These are phyloP conservation scores for Collybia sordida DNA, from an alignment of 768 basidiomycete genomes.

Conservation along the genomic window DNA sequence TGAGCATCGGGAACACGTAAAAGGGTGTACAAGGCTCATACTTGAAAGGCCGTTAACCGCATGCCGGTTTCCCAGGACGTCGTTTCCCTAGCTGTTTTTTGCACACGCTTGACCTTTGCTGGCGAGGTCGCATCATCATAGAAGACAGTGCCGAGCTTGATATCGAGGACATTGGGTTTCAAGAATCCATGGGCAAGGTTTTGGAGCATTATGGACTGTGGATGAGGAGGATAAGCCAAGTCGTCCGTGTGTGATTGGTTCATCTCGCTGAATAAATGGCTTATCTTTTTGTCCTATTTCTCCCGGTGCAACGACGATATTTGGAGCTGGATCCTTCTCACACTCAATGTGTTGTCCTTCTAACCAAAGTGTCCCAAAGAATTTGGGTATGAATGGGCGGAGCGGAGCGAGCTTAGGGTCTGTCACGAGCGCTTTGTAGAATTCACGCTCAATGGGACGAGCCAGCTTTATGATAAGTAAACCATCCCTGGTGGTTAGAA, in stretches of 20 bases:
- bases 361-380: constrained; percentile 75
- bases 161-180: constrained; percentile 86
- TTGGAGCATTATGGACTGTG: constrained; percentile 81
- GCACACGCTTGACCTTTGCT: constrained; percentile 82
- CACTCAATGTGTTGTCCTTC: constrained; percentile 55
- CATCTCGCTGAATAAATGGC: constrained; percentile 1
- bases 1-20: not conserved
- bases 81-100: constrained; percentile 61
- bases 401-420: constrained; percentile 42
- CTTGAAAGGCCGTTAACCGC: constrained; percentile 89
- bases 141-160: constrained; percentile 92
- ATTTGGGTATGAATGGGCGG: constrained; percentile 66
- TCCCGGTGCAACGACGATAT: constrained; percentile 12
- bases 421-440: constrained; percentile 60
- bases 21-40: constrained; percentile 28
- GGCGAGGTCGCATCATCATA: constrained; percentile 65
- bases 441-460: constrained; percentile 59
- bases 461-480: constrained; percentile 83
- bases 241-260: not conserved
- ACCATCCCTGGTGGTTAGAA: constrained; percentile 70
- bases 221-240: not conserved
- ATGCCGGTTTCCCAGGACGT: constrained; percentile 79
- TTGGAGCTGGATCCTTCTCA: constrained; percentile 16
- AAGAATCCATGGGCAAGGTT: constrained; percentile 74
- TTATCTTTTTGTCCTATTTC: constrained; percentile 18